Percentiles rank a stretch among this genome's conserved stretches.
These are phyloP conservation scores for Auriscalpium vulgare DNA, from an alignment of 768 basidiomycete species.

Conservation along the genomic window DNA sequence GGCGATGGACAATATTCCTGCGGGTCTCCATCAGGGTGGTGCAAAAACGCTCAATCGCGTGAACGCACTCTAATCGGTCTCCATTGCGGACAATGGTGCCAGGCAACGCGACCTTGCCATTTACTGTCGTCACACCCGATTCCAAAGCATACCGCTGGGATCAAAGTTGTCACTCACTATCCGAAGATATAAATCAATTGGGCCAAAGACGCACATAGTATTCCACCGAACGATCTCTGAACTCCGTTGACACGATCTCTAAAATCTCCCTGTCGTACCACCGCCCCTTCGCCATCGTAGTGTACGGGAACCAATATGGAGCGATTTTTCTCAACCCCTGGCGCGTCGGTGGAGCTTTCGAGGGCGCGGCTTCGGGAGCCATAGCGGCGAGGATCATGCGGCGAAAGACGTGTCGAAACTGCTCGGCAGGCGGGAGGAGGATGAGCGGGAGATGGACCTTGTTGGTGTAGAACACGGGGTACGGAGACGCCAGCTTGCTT, in stretches of 20 bases:
- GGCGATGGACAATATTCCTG: slow-evolving; percentile 91
- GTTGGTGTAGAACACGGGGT: slow-evolving; percentile 11
- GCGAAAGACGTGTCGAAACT: slow-evolving; percentile 35
- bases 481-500: background rate
- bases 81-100: slow-evolving; percentile 77
- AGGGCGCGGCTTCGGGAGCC: slow-evolving; percentile 11
- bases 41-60: background rate
- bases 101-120: slow-evolving; percentile 78
- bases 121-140: slow-evolving; percentile 91
- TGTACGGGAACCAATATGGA: slow-evolving; percentile 91
- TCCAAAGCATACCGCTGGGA: slow-evolving; percentile 63
- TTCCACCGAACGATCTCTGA: slow-evolving; percentile 87
- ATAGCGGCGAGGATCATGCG: slow-evolving; percentile 18
- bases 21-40: background rate
- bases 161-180: background rate
- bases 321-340: slow-evolving; percentile 68
- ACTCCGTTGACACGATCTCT: slow-evolving; percentile 91
- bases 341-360: background rate
- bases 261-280: slow-evolving; percentile 85
- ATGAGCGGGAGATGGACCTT: slow-evolving; percentile 32
- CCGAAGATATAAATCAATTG: background rate
- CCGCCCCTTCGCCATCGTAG: slow-evolving; percentile 85
- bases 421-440: slow-evolving; percentile 39
- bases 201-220: slow-evolving; percentile 67
- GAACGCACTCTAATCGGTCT: slow-evolving; percentile 79